phyloP scores from a whole-genome alignment of 192 early-diverging fungal genomes.

The Geranomyces variabilis region DNA sequence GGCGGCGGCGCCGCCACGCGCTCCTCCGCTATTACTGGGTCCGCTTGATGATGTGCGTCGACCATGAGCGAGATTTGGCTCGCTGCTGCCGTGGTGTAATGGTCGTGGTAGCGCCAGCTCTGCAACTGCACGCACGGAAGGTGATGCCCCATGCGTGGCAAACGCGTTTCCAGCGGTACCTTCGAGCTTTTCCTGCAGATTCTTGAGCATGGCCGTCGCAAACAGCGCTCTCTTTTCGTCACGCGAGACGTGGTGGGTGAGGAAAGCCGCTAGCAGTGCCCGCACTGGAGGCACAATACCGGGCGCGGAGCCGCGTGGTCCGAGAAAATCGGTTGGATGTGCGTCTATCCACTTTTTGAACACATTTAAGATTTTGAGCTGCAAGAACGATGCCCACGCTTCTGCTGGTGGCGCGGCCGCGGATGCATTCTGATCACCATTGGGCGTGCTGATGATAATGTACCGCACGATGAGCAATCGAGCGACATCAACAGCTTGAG shows the following conservation, averaged over 20 bases:
- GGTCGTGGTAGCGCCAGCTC: background rate
- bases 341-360: conserved; percentile 57
- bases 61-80: conserved; percentile 11
- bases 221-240: conserved; percentile 37
- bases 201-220: conserved; percentile 35
- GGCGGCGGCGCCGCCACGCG: background rate
- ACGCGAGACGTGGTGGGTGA: conserved; percentile 33
- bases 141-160: background rate
- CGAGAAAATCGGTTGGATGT: conserved; percentile 43
- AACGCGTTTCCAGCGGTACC: background rate
- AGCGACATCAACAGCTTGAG: conserved; percentile 64
- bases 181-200: conserved; percentile 30
- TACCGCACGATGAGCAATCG: conserved; percentile 66
- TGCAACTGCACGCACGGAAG: too few relatives aligned
- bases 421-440: background rate
- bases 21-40: background rate
- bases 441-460: conserved; percentile 24
- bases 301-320: background rate
- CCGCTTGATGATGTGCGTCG: background rate
- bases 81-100: conserved; percentile 14
- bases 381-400: conserved; percentile 34
- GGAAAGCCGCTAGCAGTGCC: conserved; percentile 33
- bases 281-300: background rate
- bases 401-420: background rate
- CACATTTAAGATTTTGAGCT: conserved; percentile 48